These are phyloP conservation scores for Phytopythium litorale DNA, from an alignment of 352 stramenopile species.

Conservation along the genomic window DNA sequence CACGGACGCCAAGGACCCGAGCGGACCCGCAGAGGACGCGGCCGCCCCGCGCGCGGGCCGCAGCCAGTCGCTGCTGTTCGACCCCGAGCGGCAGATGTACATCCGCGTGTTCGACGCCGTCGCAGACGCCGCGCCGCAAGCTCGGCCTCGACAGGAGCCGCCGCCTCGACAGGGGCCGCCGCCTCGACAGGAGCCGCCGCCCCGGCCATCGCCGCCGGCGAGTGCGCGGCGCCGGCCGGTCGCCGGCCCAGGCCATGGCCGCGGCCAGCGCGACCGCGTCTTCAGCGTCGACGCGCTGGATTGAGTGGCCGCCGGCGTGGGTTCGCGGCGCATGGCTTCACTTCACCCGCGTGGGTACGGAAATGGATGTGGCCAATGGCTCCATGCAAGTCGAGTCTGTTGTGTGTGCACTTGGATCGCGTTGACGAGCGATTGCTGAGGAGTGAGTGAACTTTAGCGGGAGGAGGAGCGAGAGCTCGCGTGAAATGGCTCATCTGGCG, in stretches of 20 bases:
- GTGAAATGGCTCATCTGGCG: no score
- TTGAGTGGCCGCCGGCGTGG: background rate
- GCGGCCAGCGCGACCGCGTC: background rate
- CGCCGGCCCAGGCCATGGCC: background rate
- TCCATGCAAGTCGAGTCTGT: no score
- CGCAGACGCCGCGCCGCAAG: background rate
- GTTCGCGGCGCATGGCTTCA: background rate
- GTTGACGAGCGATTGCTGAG: no score
- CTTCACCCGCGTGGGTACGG: background rate
- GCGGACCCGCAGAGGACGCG: background rate
- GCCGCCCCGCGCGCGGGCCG: background rate
- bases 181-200: background rate
- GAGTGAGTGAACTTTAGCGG: no score
- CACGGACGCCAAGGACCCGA: background rate
- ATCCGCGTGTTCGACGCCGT: conserved; percentile 1
- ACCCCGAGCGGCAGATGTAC: conserved; percentile 2
- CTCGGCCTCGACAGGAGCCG: background rate
- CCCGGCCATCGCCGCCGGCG: no score
- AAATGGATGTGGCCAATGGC: no score
- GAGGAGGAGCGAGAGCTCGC: no score
- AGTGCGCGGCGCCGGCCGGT: no score
- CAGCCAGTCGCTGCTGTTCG: conserved; percentile 5
- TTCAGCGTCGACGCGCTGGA: conserved; percentile 7
- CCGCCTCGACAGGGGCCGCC: background rate
- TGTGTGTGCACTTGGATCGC: no score